Conservation (phyloP, 2,329 filamentous ascomycete genomes). For the Huntiella abstrusa region DNA sequence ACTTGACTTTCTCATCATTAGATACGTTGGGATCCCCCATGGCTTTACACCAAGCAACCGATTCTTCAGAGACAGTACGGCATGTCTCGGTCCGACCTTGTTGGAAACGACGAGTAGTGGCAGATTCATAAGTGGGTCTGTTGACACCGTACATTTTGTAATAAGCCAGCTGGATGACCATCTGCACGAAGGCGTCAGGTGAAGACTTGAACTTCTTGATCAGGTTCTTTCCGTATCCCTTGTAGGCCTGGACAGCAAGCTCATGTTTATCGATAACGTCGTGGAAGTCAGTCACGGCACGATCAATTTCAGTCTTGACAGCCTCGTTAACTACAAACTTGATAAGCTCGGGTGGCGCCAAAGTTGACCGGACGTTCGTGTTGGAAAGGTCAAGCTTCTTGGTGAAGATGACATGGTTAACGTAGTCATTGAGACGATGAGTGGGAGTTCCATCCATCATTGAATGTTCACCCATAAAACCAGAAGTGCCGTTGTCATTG, state of each 20-base stretch:
- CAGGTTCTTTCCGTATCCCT: slow-evolving; percentile 91
- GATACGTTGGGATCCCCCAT: slow-evolving; percentile 53
- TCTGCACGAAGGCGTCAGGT: slow-evolving; percentile 92
- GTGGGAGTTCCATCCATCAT: slow-evolving; percentile 99
- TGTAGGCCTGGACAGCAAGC: slow-evolving; percentile 83
- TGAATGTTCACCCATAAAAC: slow-evolving; percentile 96
- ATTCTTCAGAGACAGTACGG: slow-evolving; percentile 77
- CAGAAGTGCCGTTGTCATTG: slow-evolving; percentile 93
- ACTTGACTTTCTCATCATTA: slow-evolving; percentile 45
- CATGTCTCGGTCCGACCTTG: slow-evolving; percentile 93
- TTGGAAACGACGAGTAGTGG: slow-evolving; percentile 86
- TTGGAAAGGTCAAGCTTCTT: slow-evolving; percentile 85
- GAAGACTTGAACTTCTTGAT: slow-evolving; percentile 99
- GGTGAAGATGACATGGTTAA: slow-evolving; percentile 79
- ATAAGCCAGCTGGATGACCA: slow-evolving; percentile 97
- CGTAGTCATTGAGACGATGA: slow-evolving; percentile 87
- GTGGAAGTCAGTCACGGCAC: slow-evolving; percentile 60
- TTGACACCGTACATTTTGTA: slow-evolving; percentile 98
- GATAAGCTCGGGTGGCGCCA: slow-evolving; percentile 62
- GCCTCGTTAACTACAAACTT: slow-evolving; percentile 61
- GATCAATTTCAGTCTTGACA: slow-evolving; percentile 58
- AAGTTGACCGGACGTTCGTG: slow-evolving; percentile 55
- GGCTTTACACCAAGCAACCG: slow-evolving; percentile 71
- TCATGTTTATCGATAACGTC: slow-evolving; percentile 74
- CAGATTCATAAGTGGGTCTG: slow-evolving; percentile 93